Evolutionary conservation across 2,329 filamentous ascomycete species (phyloP).

Genomic region (Gaeumannomyces sp.): DNA sequence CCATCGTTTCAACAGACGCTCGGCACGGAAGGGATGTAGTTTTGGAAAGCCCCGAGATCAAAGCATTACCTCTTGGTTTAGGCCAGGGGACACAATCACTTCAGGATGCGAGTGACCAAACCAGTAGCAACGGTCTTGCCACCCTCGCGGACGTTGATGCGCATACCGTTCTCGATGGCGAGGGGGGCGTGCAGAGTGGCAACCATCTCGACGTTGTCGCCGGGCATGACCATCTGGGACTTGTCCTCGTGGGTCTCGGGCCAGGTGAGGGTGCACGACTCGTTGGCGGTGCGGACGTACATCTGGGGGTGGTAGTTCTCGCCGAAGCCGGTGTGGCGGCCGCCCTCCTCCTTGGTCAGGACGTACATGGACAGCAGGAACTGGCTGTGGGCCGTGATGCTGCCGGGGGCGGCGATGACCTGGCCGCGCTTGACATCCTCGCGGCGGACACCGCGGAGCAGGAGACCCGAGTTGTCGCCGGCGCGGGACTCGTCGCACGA

Average conservation of each 20-base stretch:
- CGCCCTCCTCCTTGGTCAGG: slow-evolving; percentile 94
- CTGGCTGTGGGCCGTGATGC: slow-evolving; percentile 79
- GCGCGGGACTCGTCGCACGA: slow-evolving; percentile 93
- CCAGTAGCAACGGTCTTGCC: slow-evolving; percentile 83
- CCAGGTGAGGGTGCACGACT: slow-evolving; percentile 74
- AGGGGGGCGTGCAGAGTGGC: slow-evolving; percentile 78
- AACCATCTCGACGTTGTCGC: slow-evolving; percentile 98
- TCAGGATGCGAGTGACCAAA: slow-evolving; percentile 67
- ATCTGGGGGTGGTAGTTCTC: slow-evolving; percentile 97
- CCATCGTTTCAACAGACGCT: neutral
- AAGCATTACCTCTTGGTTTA: neutral
- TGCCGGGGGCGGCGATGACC: slow-evolving; percentile 81
- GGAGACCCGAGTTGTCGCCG: slow-evolving; percentile 95
- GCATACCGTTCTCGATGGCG: slow-evolving; percentile 84
- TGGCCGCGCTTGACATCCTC: slow-evolving; percentile 94
- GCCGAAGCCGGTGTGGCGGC: slow-evolving; percentile 90
- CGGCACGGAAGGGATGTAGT: slow-evolving; percentile 6
- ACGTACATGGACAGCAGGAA: slow-evolving; percentile 97
- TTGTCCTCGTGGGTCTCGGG: slow-evolving; percentile 74
- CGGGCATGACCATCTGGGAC: slow-evolving; percentile 87
- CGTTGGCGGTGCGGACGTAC: slow-evolving; percentile 87
- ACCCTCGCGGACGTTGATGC: slow-evolving; percentile 98
- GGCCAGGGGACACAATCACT: slow-evolving; percentile 33
- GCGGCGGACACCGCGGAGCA: slow-evolving; percentile 91
- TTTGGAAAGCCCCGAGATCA: neutral